Evolutionary conservation across 2,329 filamentous ascomycete species (phyloP), one percentile per base, ranked within the genome.

Genomic region (Colletotrichum noveboracense): DNA sequence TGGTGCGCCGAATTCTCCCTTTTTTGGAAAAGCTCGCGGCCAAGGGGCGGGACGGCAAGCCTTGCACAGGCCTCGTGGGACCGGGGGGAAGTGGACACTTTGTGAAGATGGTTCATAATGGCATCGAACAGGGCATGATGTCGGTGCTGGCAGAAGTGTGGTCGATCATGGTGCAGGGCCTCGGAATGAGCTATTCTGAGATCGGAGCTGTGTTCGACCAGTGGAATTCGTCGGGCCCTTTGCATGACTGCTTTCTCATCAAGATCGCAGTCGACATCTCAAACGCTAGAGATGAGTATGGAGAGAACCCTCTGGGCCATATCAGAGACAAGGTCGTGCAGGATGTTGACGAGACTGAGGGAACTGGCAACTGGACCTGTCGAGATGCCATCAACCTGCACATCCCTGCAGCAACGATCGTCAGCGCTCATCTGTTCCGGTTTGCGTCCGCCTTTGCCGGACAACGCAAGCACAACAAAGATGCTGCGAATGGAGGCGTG

Each of bases 81-180:
- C 89, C 89, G 3, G 90, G 90, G 0, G 93, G 93, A 2, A 88
- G 90, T 2, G 93, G 93, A 0, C 93, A 95, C 81, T 95, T 93
- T 79, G 92, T 94, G 55, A 95, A 95, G 85, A 95, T 94, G 92
- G 88, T 94, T 6, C 93, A 95, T 81, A 94, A 95, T 77, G 93
- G 93, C 2, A 94, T 95, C 76, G 93, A 95, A 80, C 92, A 94
- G 76, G 93, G 92, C 3, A 93, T 95, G 90, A 90, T 95, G 85
- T 90, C 84, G 69, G 87, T 89, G 1, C 87, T 94, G 7, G 89
- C 89, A 16, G 93, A 95, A 81, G 90, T 90, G 4, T 95, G 92
- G 91, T 87, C 87, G 1, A 87, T 94, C 36, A 90, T 95, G 85
- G 86, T 88, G 43, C 86, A 87, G 58, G 88, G 90, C 2, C 84